These are phyloP conservation scores for Lipomyces sp. DNA, from an alignment of 805 yeast species.

Conservation along the genomic window DNA sequence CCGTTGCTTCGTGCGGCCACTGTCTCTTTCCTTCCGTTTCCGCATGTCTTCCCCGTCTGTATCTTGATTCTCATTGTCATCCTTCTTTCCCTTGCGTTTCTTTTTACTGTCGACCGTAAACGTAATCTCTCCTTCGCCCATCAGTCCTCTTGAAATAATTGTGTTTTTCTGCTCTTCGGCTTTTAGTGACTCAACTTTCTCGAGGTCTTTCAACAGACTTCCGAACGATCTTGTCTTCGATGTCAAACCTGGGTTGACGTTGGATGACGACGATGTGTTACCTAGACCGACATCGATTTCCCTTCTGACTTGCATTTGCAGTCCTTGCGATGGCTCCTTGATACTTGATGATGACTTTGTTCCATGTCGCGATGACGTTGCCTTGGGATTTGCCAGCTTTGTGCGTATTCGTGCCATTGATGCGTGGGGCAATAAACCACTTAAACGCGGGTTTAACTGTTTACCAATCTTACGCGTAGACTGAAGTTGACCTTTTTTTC, in stretches of 20 bases:
- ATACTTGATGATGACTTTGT: background rate
- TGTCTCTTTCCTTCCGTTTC: slow-evolving; percentile 26
- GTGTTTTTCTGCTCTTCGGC: slow-evolving; percentile 12
- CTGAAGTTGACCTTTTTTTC: no score
- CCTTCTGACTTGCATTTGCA: slow-evolving; percentile 13
- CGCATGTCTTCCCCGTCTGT: slow-evolving; percentile 17
- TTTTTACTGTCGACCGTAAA: slow-evolving; percentile 28
- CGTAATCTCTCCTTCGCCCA: slow-evolving; percentile 37
- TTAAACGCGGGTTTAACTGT: background rate
- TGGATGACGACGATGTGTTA: background rate
- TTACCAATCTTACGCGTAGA: no score
- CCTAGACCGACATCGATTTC: slow-evolving; percentile 9
- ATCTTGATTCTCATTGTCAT: slow-evolving; percentile 10
- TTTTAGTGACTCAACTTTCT: slow-evolving; percentile 15
- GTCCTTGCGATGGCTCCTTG: background rate
- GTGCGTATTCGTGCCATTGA: background rate
- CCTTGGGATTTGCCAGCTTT: background rate
- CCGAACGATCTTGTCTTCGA: slow-evolving; percentile 26
- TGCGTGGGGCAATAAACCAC: background rate
- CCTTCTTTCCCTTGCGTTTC: slow-evolving; percentile 15
- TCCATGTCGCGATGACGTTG: background rate
- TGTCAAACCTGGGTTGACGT: background rate
- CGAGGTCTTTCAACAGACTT: slow-evolving; percentile 14
- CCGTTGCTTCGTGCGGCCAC: slow-evolving; percentile 30
- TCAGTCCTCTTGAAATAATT: slow-evolving; percentile 25